Base-by-base conservation (phyloP, 345 rosid species). In the Euphorbia peplus region DNA sequence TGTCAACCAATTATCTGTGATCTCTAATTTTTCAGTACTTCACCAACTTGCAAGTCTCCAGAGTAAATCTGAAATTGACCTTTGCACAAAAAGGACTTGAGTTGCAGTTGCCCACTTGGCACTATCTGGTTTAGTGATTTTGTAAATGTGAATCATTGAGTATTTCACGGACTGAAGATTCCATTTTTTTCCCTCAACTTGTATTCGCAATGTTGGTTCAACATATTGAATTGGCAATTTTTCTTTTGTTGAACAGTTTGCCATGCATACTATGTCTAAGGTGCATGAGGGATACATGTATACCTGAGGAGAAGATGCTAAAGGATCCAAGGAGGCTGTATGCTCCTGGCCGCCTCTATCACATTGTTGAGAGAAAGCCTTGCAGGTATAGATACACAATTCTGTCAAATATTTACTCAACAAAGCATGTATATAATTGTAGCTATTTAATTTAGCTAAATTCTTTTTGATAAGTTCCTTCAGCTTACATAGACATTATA, bases 321-420 rank as follows among this genome's bases (percentile, higher is more conserved):
- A 95, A 84, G 81, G 97, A 95, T 76, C 97, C 97, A 8, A 91
- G 99, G 76, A 84, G 99, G 74, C 82, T 95, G 18, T 91, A 95
- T 71, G 97, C 99, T 71, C 99, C 97, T 22, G 97, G 99, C 71
- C 95, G 97, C 63, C 87, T 95, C 77, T 95, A 95, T 76, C 99
- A 95, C 78, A 91, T 95, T 50, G 99, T 95, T 4, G 95, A 95
- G 69, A 76, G 99, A 76, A 95, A 84, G 80, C 95, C 81, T 62
- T 87, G 75, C 87, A 90, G 93, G 97, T 95, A 83, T 29, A 63
- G 26, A n/a, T 51, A 19, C 32, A 42, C 64, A 62, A 21, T 35
- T 64, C 50, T 48, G 16, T 28, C 63, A 62, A 22, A 52, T 30
- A 21, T 22, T 13, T 28, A 16, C 47, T 37, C 7, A 71, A 56